A percentile compares a stretch with the other conserved stretches of the same genome.
phyloP scores from a whole-genome alignment of 345 rosid genomes.

The Brassica incana region DNA sequence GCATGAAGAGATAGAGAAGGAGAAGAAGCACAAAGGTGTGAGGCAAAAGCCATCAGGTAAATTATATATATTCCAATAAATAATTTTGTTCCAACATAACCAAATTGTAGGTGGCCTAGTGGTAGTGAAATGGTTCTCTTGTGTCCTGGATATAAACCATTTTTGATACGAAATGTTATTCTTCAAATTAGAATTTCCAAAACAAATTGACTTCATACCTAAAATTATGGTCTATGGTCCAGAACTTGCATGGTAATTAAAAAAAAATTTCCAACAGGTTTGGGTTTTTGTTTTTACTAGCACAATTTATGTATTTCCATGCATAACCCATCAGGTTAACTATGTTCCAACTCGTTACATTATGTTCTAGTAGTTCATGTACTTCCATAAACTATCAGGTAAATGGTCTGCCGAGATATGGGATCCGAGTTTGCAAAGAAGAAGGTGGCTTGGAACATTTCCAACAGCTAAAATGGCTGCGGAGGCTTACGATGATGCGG shows the following conservation, averaged over 20 bases:
- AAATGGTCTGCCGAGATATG: slow-evolving; percentile 1
- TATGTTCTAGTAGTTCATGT: background rate
- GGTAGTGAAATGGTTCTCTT: background rate
- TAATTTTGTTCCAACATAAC: background rate
- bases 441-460: background rate
- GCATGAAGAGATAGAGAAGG: background rate
- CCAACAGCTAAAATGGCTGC: background rate
- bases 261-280: background rate
- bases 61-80: too few species aligned
- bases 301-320: background rate
- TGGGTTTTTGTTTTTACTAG: background rate
- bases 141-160: background rate
- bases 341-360: background rate
- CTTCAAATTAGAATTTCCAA: too few species aligned
- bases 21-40: slow-evolving; percentile 3
- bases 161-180: background rate
- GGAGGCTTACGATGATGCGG: background rate
- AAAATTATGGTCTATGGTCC: background rate
- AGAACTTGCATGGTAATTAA: background rate
- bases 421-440: background rate
- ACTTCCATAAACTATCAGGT: background rate
- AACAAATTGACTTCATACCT: too few species aligned
- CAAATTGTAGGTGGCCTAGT: background rate
- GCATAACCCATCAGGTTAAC: background rate
- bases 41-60: background rate